Evolutionary conservation across 2,329 filamentous ascomycete genomes (phyloP), one percentile per base, ranked within the genome.

Genomic region (Aspergillus clavatus): DNA sequence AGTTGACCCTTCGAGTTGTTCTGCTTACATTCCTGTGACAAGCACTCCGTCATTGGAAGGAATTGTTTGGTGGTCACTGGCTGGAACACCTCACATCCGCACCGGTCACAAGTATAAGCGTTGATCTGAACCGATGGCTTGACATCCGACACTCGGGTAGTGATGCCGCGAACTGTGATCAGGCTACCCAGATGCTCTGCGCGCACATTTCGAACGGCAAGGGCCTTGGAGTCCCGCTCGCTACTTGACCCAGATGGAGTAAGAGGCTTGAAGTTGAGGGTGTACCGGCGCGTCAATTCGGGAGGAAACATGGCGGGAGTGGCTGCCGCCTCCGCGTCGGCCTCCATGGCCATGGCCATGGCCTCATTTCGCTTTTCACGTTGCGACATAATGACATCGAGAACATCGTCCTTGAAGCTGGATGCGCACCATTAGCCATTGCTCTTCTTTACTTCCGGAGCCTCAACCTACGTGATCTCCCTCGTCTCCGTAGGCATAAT

Each of bases 91-190:
- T 98, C 93, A 65, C 86, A 90, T 47, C 93, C 93, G 62, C 93
- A 98, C 50, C 89, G 84, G 68, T 98, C 93, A 71, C 93, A 98
- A 42, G 90, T 93, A 70, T 98, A 98, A 28, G 93, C 93, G 67
- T 95, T 96, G 62, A 98, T 94, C 63, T 91, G 87, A n/a, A 97
- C 87, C 8, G 93, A 83, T 28, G 93, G 93, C 75, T 98, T 98
- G 58, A 98, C 93, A 63, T 98, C 93, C 2, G 93, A 96, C 1
- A 97, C 93, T 62, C 93, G 81, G 1, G 93, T 98, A 2, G 90
- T 84, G 53, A 98, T 98, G 53, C 90, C 91, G 46, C 93, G 84
- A 39, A 98, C 81, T 4, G 93, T 97, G 65, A 98, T 97, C 52
- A 98, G 80, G 58, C 87, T 83, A 38, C 93, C 93, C 2, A 98